Evolutionary conservation across 2,329 filamentous ascomycete genomes (phyloP).

Genomic region (Tolypocladium guangdongense): DNA sequence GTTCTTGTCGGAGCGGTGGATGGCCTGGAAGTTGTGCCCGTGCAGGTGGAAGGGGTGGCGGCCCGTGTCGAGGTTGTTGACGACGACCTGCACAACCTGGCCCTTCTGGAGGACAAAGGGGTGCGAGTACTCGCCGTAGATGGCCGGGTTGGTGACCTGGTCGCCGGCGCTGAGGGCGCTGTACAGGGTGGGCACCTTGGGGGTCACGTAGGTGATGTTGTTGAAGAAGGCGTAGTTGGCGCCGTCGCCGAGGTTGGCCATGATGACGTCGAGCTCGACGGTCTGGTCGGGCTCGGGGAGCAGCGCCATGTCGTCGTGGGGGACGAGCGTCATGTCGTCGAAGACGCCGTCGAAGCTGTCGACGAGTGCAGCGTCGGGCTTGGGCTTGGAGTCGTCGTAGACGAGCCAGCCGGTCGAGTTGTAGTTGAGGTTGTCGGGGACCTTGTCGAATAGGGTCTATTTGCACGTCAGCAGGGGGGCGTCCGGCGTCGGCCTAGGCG

Average conservation of each 20-base stretch:
- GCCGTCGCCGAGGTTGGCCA: conserved; percentile 51
- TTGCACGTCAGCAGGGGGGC: neutral
- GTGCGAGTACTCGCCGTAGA: conserved; percentile 59
- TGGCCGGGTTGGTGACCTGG: conserved; percentile 40
- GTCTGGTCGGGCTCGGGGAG: conserved; percentile 50
- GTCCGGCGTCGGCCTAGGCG: neutral
- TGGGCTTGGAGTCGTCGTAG: conserved; percentile 36
- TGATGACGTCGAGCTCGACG: conserved; percentile 53
- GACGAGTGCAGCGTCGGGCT: conserved; percentile 41
- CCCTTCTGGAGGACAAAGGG: conserved; percentile 56
- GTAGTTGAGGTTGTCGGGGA: conserved; percentile 58
- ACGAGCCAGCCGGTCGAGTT: conserved; percentile 57
- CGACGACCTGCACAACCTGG: conserved; percentile 59
- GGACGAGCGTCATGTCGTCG: conserved; percentile 63
- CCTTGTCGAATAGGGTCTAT: conserved; percentile 53
- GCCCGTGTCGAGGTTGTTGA: conserved; percentile 66
- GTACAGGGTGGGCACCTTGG: conserved; percentile 73
- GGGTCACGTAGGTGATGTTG: conserved; percentile 62
- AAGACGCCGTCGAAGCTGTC: conserved; percentile 50
- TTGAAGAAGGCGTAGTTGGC: conserved; percentile 58
- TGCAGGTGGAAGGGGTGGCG: conserved; percentile 73
- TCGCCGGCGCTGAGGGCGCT: conserved; percentile 57
- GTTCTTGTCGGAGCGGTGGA: conserved; percentile 49
- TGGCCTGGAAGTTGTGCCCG: conserved; percentile 62
- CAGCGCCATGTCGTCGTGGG: conserved; percentile 52